phyloP scores from a whole-genome alignment of 176 grass and related monocot genomes.

The barley (Hordeum vulgare) region MorexV3_pseudomolecules_assembly NC_058521.1:108028192-108028691 shows the following conservation, averaged over 20 bases:
- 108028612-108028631: constrained; percentile 74
- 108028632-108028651: constrained; percentile 70
- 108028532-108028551: constrained; percentile 47
- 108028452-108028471: neutral
- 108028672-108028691: constrained; percentile 15
- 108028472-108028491: neutral
- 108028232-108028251: neutral
- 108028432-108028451: neutral
- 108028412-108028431: neutral
- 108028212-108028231: neutral
- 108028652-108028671: constrained; percentile 66
- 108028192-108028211: neutral
- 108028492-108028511: neutral
- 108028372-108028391: constrained; percentile 7
- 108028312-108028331: constrained; percentile 10
- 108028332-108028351: neutral
- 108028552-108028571: constrained; percentile 69
- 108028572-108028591: constrained; percentile 78
- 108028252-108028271: neutral
- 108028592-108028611: constrained; percentile 57
- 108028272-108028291: neutral
- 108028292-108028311: neutral
- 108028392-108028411: neutral
- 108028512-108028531: neutral
- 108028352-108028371: neutral